Evolutionary conservation across 306 rosid species (phyloP).

Genomic region (Quercus wislizeni): DNA sequence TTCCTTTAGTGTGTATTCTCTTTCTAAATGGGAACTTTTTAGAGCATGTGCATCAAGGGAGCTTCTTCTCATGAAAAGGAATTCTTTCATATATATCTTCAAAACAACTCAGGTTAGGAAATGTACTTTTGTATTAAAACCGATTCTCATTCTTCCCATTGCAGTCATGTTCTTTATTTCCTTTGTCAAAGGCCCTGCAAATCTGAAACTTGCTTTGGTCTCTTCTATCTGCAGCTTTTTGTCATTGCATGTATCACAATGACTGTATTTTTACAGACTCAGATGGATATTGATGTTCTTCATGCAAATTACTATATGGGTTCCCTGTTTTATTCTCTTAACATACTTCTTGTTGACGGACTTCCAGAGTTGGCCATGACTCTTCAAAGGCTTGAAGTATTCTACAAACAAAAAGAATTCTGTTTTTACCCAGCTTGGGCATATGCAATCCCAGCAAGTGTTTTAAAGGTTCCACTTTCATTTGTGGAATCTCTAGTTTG

Average conservation of each 20-base stretch:
- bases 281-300: no score
- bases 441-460: conserved; percentile 46
- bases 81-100: conserved; percentile 4
- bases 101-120: conserved; percentile 33
- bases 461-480: conserved; percentile 48
- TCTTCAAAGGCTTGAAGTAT: conserved; percentile 17
- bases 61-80: conserved; percentile 43
- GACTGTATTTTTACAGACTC: no score
- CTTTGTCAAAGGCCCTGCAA: not conserved
- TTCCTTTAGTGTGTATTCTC: conserved; percentile 22
- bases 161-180: not conserved
- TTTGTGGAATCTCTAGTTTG: conserved; percentile 39
- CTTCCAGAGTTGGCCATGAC: conserved; percentile 34
- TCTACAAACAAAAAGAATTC: conserved; percentile 41
- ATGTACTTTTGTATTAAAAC: not conserved
- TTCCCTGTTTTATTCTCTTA: conserved; percentile 35
- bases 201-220: not conserved
- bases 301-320: conserved; percentile 31
- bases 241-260: no score
- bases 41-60: conserved; percentile 42
- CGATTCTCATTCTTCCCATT: not conserved
- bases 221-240: not conserved
- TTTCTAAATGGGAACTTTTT: conserved; percentile 45
- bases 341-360: conserved; percentile 37
- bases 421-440: conserved; percentile 53